A percentile compares a stretch with the other conserved stretches of the same genome.
These are phyloP conservation scores for Quercus engelmannii DNA, from an alignment of 306 rosid genomes.

Conservation along the genomic window DNA sequence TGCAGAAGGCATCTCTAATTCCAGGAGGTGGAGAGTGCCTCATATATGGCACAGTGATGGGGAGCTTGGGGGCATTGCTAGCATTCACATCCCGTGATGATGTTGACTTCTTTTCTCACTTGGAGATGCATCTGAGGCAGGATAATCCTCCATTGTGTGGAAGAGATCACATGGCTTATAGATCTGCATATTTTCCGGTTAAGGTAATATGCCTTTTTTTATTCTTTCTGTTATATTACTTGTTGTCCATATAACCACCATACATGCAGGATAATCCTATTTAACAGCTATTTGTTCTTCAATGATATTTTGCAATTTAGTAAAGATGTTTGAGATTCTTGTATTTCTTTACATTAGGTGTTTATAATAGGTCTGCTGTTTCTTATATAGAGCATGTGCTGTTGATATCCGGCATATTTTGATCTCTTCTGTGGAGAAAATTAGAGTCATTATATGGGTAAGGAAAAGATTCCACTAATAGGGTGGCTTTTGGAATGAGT, in stretches of 20 bases:
- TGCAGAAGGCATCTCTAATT: constrained; percentile 96
- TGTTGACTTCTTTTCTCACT: constrained; percentile 92
- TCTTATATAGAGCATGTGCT: not conserved
- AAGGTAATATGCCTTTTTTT: constrained; percentile 50
- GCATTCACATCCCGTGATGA: constrained; percentile 97
- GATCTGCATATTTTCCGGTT: constrained; percentile 95
- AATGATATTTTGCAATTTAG: too few relatives aligned
- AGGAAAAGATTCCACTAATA: not conserved
- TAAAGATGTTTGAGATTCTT: not conserved
- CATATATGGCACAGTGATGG: constrained; percentile 91
- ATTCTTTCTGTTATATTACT: constrained; percentile 6
- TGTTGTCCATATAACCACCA: not conserved
- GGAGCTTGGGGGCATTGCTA: constrained; percentile 90
- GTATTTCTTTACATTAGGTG: not conserved
- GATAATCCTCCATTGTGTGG: constrained; percentile 95
- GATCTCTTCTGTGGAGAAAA: not conserved
- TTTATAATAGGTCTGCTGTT: not conserved
- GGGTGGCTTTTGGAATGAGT: not conserved
- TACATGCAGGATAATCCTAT: not conserved
- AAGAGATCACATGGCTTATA: constrained; percentile 96
- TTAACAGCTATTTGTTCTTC: not conserved
- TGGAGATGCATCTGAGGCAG: constrained; percentile 99
- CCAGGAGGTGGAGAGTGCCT: constrained; percentile 97
- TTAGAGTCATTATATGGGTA: not conserved
- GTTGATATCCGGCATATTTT: not conserved